Percentiles rank a stretch among this genome's conserved stretches.
phyloP scores from a whole-genome alignment of 1,284 basidiomycete genomes.

The Termitomyces sp. region DNA sequence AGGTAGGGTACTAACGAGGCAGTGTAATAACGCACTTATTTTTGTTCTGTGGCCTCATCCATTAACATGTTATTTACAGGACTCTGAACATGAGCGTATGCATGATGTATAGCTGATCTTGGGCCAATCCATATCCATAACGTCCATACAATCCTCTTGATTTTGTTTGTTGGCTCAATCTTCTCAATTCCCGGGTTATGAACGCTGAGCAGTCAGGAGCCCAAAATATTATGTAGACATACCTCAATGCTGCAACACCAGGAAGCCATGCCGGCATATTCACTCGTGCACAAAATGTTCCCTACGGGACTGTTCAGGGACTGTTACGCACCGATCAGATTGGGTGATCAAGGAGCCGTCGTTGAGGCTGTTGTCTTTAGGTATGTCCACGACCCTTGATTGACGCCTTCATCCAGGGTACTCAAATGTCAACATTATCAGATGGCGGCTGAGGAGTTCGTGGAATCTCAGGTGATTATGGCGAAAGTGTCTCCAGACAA shows the following conservation, averaged over 20 bases:
- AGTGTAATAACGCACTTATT: too few relatives aligned
- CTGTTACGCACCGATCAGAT: slow-evolving; percentile 10
- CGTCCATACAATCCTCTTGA: too few relatives aligned
- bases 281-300: slow-evolving; percentile 11
- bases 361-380: slow-evolving; percentile 23
- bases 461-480: slow-evolving; percentile 30
- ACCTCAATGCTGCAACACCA: slow-evolving; percentile 10
- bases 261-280: slow-evolving; percentile 9
- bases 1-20: too few relatives aligned
- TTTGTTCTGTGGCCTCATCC: too few relatives aligned
- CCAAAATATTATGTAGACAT: too few relatives aligned
- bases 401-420: background rate
- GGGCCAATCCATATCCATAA: too few relatives aligned
- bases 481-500: slow-evolving; percentile 13
- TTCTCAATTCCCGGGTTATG: too few relatives aligned
- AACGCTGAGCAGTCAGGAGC: too few relatives aligned
- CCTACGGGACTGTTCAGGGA: slow-evolving; percentile 5
- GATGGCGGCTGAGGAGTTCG: slow-evolving; percentile 34
- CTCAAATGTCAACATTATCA: slow-evolving; percentile 1
- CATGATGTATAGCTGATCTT: too few relatives aligned
- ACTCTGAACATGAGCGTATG: too few relatives aligned
- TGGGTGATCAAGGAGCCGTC: slow-evolving; percentile 9
- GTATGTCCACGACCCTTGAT: slow-evolving; percentile 12
- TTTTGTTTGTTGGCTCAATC: too few relatives aligned
- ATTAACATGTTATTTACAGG: too few relatives aligned